Conservation (phyloP, 2,329 filamentous ascomycete species). For the Pseudocercospora vitis region DNA sequence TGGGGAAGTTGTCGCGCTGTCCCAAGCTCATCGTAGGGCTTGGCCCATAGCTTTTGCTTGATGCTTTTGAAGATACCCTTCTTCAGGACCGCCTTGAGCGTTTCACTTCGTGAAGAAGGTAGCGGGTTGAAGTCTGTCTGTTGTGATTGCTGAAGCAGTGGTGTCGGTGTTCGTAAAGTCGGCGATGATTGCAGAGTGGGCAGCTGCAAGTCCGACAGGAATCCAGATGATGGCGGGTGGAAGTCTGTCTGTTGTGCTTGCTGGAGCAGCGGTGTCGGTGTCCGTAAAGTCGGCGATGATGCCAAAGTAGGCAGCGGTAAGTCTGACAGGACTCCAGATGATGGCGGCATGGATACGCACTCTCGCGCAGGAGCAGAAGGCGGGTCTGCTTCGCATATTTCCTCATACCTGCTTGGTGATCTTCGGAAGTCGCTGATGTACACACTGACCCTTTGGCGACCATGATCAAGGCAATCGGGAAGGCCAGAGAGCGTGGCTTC, state of each 20-base stretch:
- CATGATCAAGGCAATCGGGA: not conserved
- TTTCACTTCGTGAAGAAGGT: too few species aligned
- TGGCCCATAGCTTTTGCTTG: not conserved
- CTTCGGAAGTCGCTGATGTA: not conserved
- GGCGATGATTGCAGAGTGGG: too few species aligned
- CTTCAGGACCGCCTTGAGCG: not conserved
- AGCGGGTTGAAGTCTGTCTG: not conserved
- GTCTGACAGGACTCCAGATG: too few species aligned
- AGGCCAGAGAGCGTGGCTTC: not conserved
- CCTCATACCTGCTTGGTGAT: not conserved
- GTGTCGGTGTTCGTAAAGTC: too few species aligned
- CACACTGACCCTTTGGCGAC: not conserved
- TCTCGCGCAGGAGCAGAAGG: not conserved
- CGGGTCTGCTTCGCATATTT: not conserved
- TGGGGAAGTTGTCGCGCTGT: not conserved
- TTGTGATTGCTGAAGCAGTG: not conserved
- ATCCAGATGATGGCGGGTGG: too few species aligned
- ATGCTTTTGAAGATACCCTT: conserved; percentile 1
- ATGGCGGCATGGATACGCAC: not conserved
- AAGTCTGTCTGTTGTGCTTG: too few species aligned
- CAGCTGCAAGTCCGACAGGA: too few species aligned
- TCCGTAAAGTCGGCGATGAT: too few species aligned
- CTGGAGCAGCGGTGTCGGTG: too few species aligned
- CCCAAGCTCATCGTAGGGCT: not conserved
- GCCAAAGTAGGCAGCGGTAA: too few species aligned